Conservation (phyloP, 345 rosid genomes). For the Nephelium lappaceum region DNA sequence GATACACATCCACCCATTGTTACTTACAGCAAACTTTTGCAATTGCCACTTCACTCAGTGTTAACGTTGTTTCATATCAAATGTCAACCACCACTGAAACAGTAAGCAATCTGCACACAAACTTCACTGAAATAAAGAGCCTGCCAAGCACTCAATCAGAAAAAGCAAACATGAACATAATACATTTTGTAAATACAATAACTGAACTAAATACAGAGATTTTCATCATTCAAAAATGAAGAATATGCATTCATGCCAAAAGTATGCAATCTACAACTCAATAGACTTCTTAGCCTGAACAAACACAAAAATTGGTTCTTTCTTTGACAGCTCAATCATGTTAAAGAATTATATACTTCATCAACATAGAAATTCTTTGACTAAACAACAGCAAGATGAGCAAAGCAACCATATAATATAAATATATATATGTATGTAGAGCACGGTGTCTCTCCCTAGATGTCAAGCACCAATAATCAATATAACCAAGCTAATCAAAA, state of each 20-base stretch:
- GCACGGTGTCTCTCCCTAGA: too few relatives aligned
- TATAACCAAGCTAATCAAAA: too few relatives aligned
- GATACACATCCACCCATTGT: conserved; percentile 85
- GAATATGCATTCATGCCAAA: neutral
- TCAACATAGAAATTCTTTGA: too few relatives aligned
- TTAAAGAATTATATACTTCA: too few relatives aligned
- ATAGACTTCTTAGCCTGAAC: neutral
- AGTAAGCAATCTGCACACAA: neutral
- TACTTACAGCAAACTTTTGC: conserved; percentile 21
- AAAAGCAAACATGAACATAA: too few relatives aligned
- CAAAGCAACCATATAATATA: too few relatives aligned
- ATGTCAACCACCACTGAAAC: neutral
- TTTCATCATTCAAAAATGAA: neutral
- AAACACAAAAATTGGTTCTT: too few relatives aligned
- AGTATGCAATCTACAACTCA: neutral
- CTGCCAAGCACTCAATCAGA: neutral
- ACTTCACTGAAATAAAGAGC: neutral
- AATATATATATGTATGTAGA: too few relatives aligned
- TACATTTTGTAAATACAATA: neutral
- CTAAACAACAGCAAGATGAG: too few relatives aligned
- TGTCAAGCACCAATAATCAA: too few relatives aligned
- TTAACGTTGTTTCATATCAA: neutral
- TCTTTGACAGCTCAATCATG: neutral
- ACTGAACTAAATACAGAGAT: neutral
- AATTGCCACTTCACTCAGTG: neutral